A percentile compares a stretch with the other conserved stretches of the same genome.
phyloP scores from a whole-genome alignment of 1,139 yeast genomes.

The Wickerhamiella infanticola region DNA sequence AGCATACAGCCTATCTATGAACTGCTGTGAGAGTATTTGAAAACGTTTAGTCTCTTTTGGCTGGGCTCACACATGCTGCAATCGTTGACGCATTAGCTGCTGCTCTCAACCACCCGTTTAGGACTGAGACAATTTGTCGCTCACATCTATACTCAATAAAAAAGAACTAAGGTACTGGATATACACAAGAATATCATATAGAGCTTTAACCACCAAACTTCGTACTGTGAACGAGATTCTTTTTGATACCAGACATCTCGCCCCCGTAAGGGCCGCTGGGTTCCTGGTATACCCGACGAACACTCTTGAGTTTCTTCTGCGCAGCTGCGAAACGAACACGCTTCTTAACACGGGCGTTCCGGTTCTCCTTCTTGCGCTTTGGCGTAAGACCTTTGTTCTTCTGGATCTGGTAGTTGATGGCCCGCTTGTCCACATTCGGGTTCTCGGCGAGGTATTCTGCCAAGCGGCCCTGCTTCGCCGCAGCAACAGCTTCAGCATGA shows the following conservation, averaged over 20 bases:
- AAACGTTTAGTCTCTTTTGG: too few relatives aligned
- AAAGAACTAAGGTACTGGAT: too few relatives aligned
- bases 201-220: conserved; percentile 31
- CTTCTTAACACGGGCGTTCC: conserved; percentile 96
- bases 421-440: conserved; percentile 57
- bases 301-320: conserved; percentile 80
- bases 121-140: too few relatives aligned
- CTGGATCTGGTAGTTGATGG: conserved; percentile 53
- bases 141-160: too few relatives aligned
- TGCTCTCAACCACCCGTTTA: too few relatives aligned
- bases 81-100: too few relatives aligned
- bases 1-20: too few relatives aligned
- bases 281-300: conserved; percentile 72
- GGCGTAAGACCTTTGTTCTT: conserved; percentile 67
- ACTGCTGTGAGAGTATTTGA: too few relatives aligned
- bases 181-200: too few relatives aligned
- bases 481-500: conserved; percentile 57
- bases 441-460: conserved; percentile 49
- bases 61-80: too few relatives aligned
- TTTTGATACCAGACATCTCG: conserved; percentile 94
- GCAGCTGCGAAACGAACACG: conserved; percentile 93
- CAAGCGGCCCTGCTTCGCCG: conserved; percentile 74
- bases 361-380: conserved; percentile 78
- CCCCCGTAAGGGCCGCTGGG: conserved; percentile 81
- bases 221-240: conserved; percentile 74